Evolutionary conservation across 2,329 filamentous ascomycete genomes (phyloP).

Genomic region (Fusarium sarcochroum): DNA sequence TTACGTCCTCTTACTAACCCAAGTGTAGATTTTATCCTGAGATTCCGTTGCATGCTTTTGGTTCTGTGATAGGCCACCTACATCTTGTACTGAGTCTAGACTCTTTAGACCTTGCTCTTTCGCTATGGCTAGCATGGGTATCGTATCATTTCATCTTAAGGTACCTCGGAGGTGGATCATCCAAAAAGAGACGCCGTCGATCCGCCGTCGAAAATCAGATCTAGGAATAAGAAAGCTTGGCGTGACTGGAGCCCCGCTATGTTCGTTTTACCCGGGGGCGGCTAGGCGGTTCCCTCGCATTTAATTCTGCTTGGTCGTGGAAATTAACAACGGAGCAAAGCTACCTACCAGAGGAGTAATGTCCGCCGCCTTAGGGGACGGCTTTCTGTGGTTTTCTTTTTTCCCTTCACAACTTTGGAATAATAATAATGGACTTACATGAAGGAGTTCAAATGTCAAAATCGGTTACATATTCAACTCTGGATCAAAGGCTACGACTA

Average conservation of each 20-base stretch:
- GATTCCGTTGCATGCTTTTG: neutral
- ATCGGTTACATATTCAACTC: neutral
- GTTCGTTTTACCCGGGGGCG: slow-evolving; percentile 18
- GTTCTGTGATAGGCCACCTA: slow-evolving; percentile 9
- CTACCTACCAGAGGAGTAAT: slow-evolving; percentile 22
- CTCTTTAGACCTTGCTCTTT: neutral
- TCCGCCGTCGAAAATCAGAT: slow-evolving; percentile 40
- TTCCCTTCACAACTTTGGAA: neutral
- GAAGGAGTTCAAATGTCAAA: neutral
- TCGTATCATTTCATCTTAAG: slow-evolving; percentile 19
- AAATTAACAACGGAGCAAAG: slow-evolving; percentile 40
- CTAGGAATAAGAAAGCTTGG: slow-evolving; percentile 37
- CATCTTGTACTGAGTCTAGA: slow-evolving; percentile 15
- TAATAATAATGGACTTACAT: neutral
- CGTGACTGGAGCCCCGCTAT: slow-evolving; percentile 9
- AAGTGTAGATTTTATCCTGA: neutral
- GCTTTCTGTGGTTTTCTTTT: neutral
- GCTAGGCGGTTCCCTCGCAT: neutral
- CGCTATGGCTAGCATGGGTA: neutral
- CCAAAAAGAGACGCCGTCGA: slow-evolving; percentile 26
- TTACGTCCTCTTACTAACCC: neutral
- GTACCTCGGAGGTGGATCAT: slow-evolving; percentile 19
- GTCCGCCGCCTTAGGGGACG: slow-evolving; percentile 2
- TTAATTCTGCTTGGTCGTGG: slow-evolving; percentile 13
- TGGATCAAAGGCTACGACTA: neutral